A percentile compares a stretch with the other conserved stretches of the same genome.
Conservation (phyloP, 75 land plant species). For the Ceratopteris richardii region DNA sequence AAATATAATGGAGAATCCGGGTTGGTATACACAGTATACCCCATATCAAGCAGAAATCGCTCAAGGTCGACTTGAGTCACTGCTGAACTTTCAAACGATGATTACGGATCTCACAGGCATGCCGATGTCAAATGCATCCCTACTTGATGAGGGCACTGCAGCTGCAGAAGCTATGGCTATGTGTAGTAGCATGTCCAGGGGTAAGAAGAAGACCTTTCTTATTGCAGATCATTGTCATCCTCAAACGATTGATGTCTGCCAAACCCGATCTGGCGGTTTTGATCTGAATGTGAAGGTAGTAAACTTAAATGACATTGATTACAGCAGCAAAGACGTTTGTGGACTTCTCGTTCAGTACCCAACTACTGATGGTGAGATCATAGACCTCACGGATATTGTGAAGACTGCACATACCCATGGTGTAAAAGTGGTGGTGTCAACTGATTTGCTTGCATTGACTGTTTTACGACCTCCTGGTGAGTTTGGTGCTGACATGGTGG, state of each 20-base stretch:
- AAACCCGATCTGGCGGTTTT: conserved; percentile 84
- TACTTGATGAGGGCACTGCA: conserved; percentile 95
- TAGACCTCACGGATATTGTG: conserved; percentile 70
- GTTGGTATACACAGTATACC: conserved; percentile 99
- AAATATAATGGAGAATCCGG: conserved; percentile 96
- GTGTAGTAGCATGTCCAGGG: conserved; percentile 80
- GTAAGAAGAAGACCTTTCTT: conserved; percentile 79
- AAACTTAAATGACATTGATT: conserved; percentile 66
- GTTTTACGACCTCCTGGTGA: conserved; percentile 93
- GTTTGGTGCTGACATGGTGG: conserved; percentile 87
- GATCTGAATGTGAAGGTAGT: conserved; percentile 57
- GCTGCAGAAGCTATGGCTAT: conserved; percentile 99
- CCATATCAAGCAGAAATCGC: conserved; percentile 99
- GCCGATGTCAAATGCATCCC: conserved; percentile 96
- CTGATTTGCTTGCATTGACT: conserved; percentile 80
- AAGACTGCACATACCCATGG: conserved; percentile 81
- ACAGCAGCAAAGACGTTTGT: conserved; percentile 78
- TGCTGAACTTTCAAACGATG: conserved; percentile 89
- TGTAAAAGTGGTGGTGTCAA: conserved; percentile 92
- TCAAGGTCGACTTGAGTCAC: conserved; percentile 84
- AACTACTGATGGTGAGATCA: conserved; percentile 75
- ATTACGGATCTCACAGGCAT: conserved; percentile 85
- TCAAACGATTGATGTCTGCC: conserved; percentile 84
- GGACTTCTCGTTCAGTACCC: conserved; percentile 98
- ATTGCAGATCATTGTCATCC: conserved; percentile 90